These are phyloP conservation scores for Paraleonurus japonicus DNA, from an alignment of 257 asterid genomes.

Conservation along the genomic window DNA sequence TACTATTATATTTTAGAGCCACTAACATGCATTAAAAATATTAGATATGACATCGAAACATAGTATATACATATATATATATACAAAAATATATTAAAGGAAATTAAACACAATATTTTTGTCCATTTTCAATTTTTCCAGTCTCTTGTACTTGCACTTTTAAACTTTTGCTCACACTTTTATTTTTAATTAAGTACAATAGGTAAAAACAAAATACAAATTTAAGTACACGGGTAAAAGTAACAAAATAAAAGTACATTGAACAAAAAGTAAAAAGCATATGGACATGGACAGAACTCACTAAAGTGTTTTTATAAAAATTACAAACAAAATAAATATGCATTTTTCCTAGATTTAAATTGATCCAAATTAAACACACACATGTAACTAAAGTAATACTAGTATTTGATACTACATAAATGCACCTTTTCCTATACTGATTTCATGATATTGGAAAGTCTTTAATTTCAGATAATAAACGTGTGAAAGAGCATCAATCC, in stretches of 20 bases:
- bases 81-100: too few relatives aligned
- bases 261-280: not conserved
- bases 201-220: not conserved
- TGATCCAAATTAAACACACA: not conserved
- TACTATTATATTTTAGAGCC: too few relatives aligned
- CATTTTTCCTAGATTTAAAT: not conserved
- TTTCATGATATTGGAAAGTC: slow-evolving; percentile 19
- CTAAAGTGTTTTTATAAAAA: not conserved
- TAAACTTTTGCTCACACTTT: not conserved
- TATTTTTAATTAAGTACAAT: not conserved
- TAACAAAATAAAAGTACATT: not conserved
- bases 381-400: not conserved
- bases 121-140: too few relatives aligned
- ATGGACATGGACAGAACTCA: not conserved
- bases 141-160: not conserved
- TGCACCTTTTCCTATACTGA: slow-evolving; percentile 23
- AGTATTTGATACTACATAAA: slow-evolving; percentile 6
- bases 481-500: slow-evolving; percentile 22
- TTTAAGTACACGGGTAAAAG: not conserved
- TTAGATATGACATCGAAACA: not conserved
- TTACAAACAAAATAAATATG: not conserved
- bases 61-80: too few relatives aligned
- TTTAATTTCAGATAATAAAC: not conserved
- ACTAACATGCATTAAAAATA: too few relatives aligned
- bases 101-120: not conserved